Conservation (phyloP, 2,329 filamentous ascomycete species). For the Lanzia echinophila region DNA sequence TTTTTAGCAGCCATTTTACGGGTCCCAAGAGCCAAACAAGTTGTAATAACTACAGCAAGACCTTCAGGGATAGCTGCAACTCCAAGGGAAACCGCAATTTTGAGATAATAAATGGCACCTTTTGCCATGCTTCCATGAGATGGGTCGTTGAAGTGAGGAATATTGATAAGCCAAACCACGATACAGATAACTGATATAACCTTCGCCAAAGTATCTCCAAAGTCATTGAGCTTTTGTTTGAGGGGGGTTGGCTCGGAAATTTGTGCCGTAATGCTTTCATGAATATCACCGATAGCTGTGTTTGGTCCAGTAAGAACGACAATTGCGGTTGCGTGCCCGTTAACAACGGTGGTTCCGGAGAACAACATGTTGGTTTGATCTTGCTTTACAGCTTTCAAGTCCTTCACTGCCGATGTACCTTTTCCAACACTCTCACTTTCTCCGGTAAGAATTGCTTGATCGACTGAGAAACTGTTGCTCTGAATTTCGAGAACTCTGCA, state of each 20-base stretch:
- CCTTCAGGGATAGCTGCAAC: constrained; percentile 97
- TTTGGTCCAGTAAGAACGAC: constrained; percentile 84
- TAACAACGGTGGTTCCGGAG: constrained; percentile 95
- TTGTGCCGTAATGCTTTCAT: constrained; percentile 96
- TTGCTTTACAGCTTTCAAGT: constrained; percentile 86
- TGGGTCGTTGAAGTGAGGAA: constrained; percentile 92
- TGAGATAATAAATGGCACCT: constrained; percentile 98
- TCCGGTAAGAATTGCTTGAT: constrained; percentile 94
- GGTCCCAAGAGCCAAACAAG: constrained; percentile 89
- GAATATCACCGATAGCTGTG: constrained; percentile 96
- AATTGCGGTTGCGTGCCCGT: constrained; percentile 82
- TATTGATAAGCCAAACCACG: constrained; percentile 97
- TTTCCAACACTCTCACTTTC: constrained; percentile 97
- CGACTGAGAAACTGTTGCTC: constrained; percentile 95
- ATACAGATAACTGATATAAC: constrained; percentile 97
- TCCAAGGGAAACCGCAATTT: constrained; percentile 96
- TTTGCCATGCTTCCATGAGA: constrained; percentile 91
- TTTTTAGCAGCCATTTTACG: constrained; percentile 99
- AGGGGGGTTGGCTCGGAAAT: constrained; percentile 95
- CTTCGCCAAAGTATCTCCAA: constrained; percentile 92
- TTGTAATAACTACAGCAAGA: constrained; percentile 97
- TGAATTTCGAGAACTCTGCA: constrained; percentile 85
- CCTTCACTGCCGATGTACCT: constrained; percentile 61
- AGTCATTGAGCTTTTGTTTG: constrained; percentile 98
- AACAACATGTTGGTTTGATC: constrained; percentile 98